Percentiles rank a stretch among this genome's conserved stretches.
Evolutionary conservation across 108 stramenopile genomes (phyloP).

Genomic region (Pseudonitzschia multiseries): DNA sequence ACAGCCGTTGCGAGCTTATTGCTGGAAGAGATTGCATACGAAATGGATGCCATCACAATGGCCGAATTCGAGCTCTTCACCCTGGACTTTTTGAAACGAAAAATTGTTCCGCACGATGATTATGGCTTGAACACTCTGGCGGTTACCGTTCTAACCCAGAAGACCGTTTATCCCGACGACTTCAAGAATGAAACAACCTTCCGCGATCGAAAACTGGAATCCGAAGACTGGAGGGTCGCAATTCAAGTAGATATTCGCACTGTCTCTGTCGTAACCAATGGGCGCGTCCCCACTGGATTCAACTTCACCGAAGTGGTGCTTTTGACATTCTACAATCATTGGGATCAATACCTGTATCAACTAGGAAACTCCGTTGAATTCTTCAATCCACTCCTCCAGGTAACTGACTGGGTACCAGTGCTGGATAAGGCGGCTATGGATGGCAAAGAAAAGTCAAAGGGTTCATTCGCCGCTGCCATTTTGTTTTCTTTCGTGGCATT

Average conservation of each 20-base stretch:
- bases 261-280: conserved; percentile 29
- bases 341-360: conserved; percentile 24
- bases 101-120: neutral
- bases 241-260: conserved; percentile 20
- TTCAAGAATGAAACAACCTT: neutral
- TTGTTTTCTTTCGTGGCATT: conserved; percentile 28
- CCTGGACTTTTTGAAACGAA: conserved; percentile 27
- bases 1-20: conserved; percentile 8
- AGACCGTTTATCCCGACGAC: conserved; percentile 15
- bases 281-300: conserved; percentile 25
- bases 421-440: neutral
- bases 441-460: conserved; percentile 5
- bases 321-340: conserved; percentile 28
- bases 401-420: conserved; percentile 9
- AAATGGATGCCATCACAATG: conserved; percentile 22
- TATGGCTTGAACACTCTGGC: conserved; percentile 24
- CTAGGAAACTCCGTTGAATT: conserved; percentile 10
- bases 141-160: conserved; percentile 30
- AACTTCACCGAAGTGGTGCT: conserved; percentile 14
- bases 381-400: conserved; percentile 25
- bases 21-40: conserved; percentile 20
- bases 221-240: conserved; percentile 3
- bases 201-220: conserved; percentile 5
- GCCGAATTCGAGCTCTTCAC: conserved; percentile 32
- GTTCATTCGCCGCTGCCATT: conserved; percentile 28